Evolutionary conservation across 2,329 filamentous ascomycete species (phyloP).

Genomic region (Diaporthe capsici): DNA sequence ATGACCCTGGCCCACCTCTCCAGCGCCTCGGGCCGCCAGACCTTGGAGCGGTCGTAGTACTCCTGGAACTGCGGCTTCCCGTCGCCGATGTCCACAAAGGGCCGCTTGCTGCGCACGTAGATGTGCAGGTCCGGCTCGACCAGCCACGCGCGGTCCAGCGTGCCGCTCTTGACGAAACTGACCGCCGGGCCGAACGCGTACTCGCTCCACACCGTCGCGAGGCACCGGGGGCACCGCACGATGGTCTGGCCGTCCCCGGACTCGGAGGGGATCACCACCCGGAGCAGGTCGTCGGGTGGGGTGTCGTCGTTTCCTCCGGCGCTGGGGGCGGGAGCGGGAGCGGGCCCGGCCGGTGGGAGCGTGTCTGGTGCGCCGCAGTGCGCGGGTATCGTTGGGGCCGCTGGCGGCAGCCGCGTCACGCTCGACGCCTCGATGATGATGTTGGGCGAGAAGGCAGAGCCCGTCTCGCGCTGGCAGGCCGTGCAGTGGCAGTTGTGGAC

Average conservation of each 20-base stretch:
- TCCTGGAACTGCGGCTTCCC: slow-evolving; percentile 54
- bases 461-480: slow-evolving; percentile 61
- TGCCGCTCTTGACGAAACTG: slow-evolving; percentile 59
- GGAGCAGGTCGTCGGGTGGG: background rate
- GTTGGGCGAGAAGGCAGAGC: slow-evolving; percentile 57
- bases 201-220: slow-evolving; percentile 57
- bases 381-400: slow-evolving; percentile 45
- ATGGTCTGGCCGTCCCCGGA: slow-evolving; percentile 58
- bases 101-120: slow-evolving; percentile 54
- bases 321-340: background rate
- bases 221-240: slow-evolving; percentile 59
- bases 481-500: slow-evolving; percentile 64
- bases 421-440: slow-evolving; percentile 57
- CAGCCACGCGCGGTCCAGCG: slow-evolving; percentile 56
- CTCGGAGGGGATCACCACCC: slow-evolving; percentile 52
- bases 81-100: slow-evolving; percentile 55
- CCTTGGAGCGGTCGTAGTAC: slow-evolving; percentile 52
- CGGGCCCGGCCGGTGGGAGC: slow-evolving; percentile 34
- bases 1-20: slow-evolving; percentile 49
- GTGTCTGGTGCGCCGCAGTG: slow-evolving; percentile 25
- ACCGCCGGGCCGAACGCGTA: slow-evolving; percentile 53
- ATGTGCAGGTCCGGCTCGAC: slow-evolving; percentile 62
- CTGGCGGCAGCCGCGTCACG: slow-evolving; percentile 51
- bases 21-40: slow-evolving; percentile 53
- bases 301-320: background rate